Conservation (phyloP, 2,329 filamentous ascomycete genomes). For the Epicoccum nigrum region DNA sequence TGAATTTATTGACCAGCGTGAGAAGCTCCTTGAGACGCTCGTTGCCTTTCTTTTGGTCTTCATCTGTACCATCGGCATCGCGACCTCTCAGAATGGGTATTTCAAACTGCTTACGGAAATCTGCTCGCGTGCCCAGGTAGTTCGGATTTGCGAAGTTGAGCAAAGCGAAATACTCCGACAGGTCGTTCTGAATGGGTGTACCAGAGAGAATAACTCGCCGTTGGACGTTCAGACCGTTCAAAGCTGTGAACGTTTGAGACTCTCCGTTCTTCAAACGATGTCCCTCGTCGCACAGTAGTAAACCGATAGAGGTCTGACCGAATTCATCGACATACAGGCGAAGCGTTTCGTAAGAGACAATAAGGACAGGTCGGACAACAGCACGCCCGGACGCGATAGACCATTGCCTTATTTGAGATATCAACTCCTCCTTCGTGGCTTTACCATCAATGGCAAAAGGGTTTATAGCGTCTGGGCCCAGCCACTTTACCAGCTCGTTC, state of each 20-base stretch:
- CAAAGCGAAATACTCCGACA: constrained; percentile 96
- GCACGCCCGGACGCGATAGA: constrained; percentile 87
- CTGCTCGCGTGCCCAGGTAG: constrained; percentile 82
- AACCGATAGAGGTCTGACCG: constrained; percentile 85
- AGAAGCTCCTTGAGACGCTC: constrained; percentile 82
- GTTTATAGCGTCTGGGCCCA: constrained; percentile 86
- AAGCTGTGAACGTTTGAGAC: constrained; percentile 89
- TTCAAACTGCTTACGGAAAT: constrained; percentile 94
- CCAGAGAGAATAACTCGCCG: constrained; percentile 93
- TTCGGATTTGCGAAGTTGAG: constrained; percentile 97
- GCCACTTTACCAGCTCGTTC: constrained; percentile 95
- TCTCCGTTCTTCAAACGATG: constrained; percentile 97
- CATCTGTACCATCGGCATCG: constrained; percentile 86
- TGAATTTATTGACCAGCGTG: constrained; percentile 92
- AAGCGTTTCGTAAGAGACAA: constrained; percentile 96
- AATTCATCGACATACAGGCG: constrained; percentile 90
- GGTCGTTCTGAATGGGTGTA: constrained; percentile 96
- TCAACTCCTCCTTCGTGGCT: constrained; percentile 91
- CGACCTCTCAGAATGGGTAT: constrained; percentile 89
- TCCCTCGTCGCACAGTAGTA: constrained; percentile 95
- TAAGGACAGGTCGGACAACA: constrained; percentile 90
- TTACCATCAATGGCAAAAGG: constrained; percentile 98
- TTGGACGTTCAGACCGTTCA: constrained; percentile 89
- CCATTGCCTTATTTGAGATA: constrained; percentile 90
- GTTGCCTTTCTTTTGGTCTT: constrained; percentile 81